phyloP scores from a whole-genome alignment of 1,139 yeast genomes.

The Geotrichum restrictum region DNA sequence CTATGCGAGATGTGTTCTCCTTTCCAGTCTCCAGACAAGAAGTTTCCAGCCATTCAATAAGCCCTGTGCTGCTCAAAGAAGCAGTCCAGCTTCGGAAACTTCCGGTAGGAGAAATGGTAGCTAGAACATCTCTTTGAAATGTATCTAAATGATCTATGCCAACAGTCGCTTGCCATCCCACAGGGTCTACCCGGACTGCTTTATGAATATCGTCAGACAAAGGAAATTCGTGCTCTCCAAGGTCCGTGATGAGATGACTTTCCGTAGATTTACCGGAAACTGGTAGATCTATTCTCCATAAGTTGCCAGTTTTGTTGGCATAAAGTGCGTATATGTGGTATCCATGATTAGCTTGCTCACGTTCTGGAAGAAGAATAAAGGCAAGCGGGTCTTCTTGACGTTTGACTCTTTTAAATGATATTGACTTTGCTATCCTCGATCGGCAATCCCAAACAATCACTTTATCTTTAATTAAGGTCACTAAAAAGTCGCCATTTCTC shows the following conservation, averaged over 20 bases:
- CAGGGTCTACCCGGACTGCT: slow-evolving; percentile 65
- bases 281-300: slow-evolving; percentile 21
- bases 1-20: slow-evolving; percentile 49
- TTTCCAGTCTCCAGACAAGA: slow-evolving; percentile 54
- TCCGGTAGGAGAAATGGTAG: slow-evolving; percentile 58
- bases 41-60: slow-evolving; percentile 51
- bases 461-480: slow-evolving; percentile 41
- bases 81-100: slow-evolving; percentile 52
- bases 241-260: slow-evolving; percentile 12
- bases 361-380: slow-evolving; percentile 49
- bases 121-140: slow-evolving; percentile 50
- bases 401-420: slow-evolving; percentile 26
- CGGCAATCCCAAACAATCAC: slow-evolving; percentile 66
- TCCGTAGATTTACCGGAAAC: background rate
- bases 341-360: slow-evolving; percentile 33
- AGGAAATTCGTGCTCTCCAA: slow-evolving; percentile 27
- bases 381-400: slow-evolving; percentile 37
- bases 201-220: slow-evolving; percentile 38
- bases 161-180: slow-evolving; percentile 47
- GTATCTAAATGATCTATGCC: slow-evolving; percentile 40
- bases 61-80: slow-evolving; percentile 30
- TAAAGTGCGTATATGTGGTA: slow-evolving; percentile 48
- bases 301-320: slow-evolving; percentile 28
- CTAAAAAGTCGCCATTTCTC: slow-evolving; percentile 50
- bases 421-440: slow-evolving; percentile 25